phyloP scores from a whole-genome alignment of 2,329 filamentous ascomycete genomes.

The Fusarium neocosmosporiellum region DNA sequence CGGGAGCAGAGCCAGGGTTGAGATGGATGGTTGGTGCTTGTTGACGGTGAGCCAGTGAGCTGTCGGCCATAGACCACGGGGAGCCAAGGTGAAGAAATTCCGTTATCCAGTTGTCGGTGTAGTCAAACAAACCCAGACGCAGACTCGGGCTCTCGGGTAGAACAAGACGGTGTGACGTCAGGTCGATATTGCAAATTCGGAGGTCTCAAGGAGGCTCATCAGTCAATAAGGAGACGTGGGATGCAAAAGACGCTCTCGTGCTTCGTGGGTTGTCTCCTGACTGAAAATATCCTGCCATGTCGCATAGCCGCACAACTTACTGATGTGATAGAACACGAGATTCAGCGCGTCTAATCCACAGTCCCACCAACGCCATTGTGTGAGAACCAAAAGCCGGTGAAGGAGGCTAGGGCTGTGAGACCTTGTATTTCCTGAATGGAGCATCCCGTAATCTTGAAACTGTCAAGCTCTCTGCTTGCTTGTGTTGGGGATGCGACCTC shows the following conservation, averaged over 20 bases:
- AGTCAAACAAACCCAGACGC: not conserved
- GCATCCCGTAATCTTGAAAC: not conserved
- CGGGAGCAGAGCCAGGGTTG: slow-evolving; percentile 25
- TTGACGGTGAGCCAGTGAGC: slow-evolving; percentile 35
- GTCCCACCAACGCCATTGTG: not conserved
- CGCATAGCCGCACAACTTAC: not conserved
- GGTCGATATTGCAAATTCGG: not conserved
- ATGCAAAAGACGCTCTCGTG: not conserved
- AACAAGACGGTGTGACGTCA: slow-evolving; percentile 36
- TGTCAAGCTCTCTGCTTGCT: not conserved
- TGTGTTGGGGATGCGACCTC: not conserved
- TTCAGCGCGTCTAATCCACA: not conserved
- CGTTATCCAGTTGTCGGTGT: slow-evolving; percentile 22
- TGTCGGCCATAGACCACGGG: slow-evolving; percentile 38
- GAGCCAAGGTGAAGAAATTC: not conserved
- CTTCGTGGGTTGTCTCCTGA: slow-evolving; percentile 5
- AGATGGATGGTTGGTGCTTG: slow-evolving; percentile 16
- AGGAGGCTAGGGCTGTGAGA: not conserved
- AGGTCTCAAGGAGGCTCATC: not conserved
- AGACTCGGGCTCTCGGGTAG: not conserved
- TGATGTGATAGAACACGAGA: not conserved
- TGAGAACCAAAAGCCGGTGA: not conserved
- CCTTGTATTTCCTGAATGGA: not conserved
- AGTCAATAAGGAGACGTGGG: not conserved
- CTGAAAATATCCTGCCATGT: not conserved